phyloP scores from a whole-genome alignment of 2,329 filamentous ascomycete species.

The Fusarium dimerum region DNA sequence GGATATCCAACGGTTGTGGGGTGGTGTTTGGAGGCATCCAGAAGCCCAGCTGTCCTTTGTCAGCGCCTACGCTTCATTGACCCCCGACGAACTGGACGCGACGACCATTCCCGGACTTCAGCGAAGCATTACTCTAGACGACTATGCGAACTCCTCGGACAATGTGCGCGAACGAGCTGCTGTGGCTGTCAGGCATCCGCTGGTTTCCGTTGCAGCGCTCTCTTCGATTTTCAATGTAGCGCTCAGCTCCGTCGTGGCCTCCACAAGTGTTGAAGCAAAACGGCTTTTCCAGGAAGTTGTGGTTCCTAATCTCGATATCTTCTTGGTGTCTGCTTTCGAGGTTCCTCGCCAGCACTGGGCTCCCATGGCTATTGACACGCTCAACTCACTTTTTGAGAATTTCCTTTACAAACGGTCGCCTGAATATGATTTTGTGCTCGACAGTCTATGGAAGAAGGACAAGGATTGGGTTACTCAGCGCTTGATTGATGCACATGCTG shows the following conservation, averaged over 20 bases:
- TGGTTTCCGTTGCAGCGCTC: conserved; percentile 85
- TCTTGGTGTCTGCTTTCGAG: conserved; percentile 75
- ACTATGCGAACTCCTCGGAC: conserved; percentile 51
- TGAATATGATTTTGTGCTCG: conserved; percentile 83
- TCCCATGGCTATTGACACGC: conserved; percentile 70
- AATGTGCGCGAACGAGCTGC: conserved; percentile 55
- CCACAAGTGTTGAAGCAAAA: conserved; percentile 63
- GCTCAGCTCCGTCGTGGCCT: conserved; percentile 60
- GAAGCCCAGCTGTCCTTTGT: conserved; percentile 94
- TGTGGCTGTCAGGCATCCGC: conserved; percentile 76
- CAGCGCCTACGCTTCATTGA: conserved; percentile 78
- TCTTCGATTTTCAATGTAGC: conserved; percentile 67
- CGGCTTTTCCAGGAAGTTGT: conserved; percentile 67
- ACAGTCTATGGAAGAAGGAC: conserved; percentile 90
- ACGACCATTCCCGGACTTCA: conserved; percentile 81
- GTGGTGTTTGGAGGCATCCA: conserved; percentile 81
- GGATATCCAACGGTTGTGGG: conserved; percentile 89
- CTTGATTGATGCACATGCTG: conserved; percentile 79
- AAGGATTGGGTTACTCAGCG: conserved; percentile 81
- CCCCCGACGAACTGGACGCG: conserved; percentile 75
- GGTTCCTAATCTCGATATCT: conserved; percentile 74
- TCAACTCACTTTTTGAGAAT: conserved; percentile 77
- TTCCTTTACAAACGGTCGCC: conserved; percentile 79
- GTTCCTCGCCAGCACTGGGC: conserved; percentile 75
- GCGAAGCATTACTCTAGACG: conserved; percentile 69